A percentile compares a stretch with the other conserved stretches of the same genome.
Conservation (phyloP, 352 stramenopile genomes). For the Thalassiosira mediterranea region DNA sequence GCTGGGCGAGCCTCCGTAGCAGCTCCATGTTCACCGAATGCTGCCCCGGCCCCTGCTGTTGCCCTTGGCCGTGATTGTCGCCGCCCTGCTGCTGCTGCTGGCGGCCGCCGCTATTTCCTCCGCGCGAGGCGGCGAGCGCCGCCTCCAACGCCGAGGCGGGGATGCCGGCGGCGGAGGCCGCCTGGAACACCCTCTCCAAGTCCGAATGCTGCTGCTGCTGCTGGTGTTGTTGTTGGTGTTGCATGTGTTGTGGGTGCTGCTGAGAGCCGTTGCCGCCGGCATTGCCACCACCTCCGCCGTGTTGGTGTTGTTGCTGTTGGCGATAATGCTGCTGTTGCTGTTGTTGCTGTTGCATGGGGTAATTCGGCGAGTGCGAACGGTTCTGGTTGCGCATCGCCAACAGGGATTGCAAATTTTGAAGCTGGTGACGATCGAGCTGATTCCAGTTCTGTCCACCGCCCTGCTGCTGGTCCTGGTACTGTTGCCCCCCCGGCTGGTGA, state of each 20-base stretch:
- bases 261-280: constrained; percentile 2
- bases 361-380: constrained; percentile 14
- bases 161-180: constrained; percentile 38
- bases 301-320: constrained; percentile 2
- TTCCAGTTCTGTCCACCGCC: constrained; percentile 31
- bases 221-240: constrained; percentile 15
- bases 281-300: constrained; percentile 10
- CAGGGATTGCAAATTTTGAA: constrained; percentile 46
- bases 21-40: constrained; percentile 34
- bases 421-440: constrained; percentile 23
- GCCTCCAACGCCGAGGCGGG: constrained; percentile 44
- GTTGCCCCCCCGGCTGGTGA: background rate
- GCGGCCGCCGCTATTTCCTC: constrained; percentile 6
- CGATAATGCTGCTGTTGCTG: too few species aligned
- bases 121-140: constrained; percentile 20
- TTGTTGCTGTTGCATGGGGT: constrained; percentile 14
- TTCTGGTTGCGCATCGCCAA: constrained; percentile 30
- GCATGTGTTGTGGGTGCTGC: constrained; percentile 7
- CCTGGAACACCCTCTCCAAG: constrained; percentile 46
- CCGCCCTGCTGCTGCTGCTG: constrained; percentile 22
- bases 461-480: constrained; percentile 6
- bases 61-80: constrained; percentile 19
- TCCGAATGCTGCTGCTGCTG: constrained; percentile 20
- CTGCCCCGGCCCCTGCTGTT: constrained; percentile 22
- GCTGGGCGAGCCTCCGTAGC: constrained; percentile 29